Evolutionary conservation across 1,284 basidiomycete species (phyloP).

Genomic region (Fereydounia khargensis): DNA sequence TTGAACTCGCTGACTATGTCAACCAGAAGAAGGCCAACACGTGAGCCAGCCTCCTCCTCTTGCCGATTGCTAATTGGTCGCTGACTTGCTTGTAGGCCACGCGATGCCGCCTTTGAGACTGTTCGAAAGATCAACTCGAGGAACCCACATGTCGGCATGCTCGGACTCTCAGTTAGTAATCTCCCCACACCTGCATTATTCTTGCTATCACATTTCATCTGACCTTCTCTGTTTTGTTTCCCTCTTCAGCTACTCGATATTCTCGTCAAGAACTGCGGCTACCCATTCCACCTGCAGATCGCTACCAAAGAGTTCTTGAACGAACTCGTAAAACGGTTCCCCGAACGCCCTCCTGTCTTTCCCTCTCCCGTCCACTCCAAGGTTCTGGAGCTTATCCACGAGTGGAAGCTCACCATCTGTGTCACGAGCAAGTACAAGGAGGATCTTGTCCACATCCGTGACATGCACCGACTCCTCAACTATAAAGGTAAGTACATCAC

Average conservation of each 20-base stretch:
- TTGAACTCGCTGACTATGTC: slow-evolving; percentile 90
- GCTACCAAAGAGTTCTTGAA: slow-evolving; percentile 99
- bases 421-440: slow-evolving; percentile 87
- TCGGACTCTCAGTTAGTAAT: slow-evolving; percentile 62
- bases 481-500: slow-evolving; percentile 71
- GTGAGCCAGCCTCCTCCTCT: slow-evolving; percentile 61
- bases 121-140: slow-evolving; percentile 82
- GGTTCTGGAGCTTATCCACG: slow-evolving; percentile 87
- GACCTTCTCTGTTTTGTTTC: neutral
- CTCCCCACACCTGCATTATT: too few relatives aligned
- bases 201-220: neutral
- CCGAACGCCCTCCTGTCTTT: slow-evolving; percentile 92
- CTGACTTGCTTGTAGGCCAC: slow-evolving; percentile 60
- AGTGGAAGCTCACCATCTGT: slow-evolving; percentile 95
- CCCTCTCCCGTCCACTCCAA: slow-evolving; percentile 90
- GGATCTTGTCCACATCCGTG: slow-evolving; percentile 92
- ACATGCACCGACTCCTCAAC: slow-evolving; percentile 91
- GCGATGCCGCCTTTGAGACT: slow-evolving; percentile 81
- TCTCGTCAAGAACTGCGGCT: slow-evolving; percentile 91
- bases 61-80: neutral
- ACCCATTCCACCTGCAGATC: slow-evolving; percentile 94
- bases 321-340: slow-evolving; percentile 94
- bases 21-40: slow-evolving; percentile 95
- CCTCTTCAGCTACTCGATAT: slow-evolving; percentile 72
- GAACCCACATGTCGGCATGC: slow-evolving; percentile 81